Evolutionary conservation across 2,329 filamentous ascomycete species (phyloP).

Genomic region (Trichoderma sp.): DNA sequence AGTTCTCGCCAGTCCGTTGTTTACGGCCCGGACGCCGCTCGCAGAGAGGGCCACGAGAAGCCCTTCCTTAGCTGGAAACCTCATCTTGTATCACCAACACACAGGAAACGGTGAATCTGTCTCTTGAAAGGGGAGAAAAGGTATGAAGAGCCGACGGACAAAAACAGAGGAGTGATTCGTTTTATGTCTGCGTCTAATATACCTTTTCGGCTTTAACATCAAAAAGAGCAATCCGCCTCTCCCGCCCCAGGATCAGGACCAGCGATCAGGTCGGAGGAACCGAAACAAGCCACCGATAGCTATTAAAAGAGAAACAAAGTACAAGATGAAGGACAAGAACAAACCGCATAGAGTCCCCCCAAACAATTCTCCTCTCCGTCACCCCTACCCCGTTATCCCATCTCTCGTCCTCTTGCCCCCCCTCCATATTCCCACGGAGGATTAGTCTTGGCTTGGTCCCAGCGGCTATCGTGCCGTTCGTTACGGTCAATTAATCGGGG

Average conservation of each 20-base stretch:
- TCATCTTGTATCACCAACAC: neutral
- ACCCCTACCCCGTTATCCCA: neutral
- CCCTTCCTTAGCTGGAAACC: neutral
- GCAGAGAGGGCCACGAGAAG: slow-evolving; percentile 5
- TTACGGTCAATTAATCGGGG: slow-evolving; percentile 15
- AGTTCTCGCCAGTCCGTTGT: slow-evolving; percentile 15
- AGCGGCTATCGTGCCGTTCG: neutral
- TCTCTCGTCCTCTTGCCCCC: neutral
- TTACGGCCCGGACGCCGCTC: neutral
- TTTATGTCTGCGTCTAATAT: neutral
- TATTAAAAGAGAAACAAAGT: neutral
- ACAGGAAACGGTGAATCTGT: neutral
- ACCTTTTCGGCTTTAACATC: neutral
- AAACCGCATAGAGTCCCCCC: neutral
- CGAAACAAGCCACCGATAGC: neutral
- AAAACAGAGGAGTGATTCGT: neutral
- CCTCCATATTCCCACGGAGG: neutral
- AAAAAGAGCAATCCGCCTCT: neutral
- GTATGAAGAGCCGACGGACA: neutral
- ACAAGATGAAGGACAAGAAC: neutral
- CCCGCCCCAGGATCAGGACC: neutral
- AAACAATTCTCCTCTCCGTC: neutral
- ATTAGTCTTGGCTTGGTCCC: neutral
- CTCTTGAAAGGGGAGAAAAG: neutral
- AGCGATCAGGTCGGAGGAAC: neutral